phyloP scores from a whole-genome alignment of 2,329 filamentous ascomycete species.

The Aspergillus sp. region DNA sequence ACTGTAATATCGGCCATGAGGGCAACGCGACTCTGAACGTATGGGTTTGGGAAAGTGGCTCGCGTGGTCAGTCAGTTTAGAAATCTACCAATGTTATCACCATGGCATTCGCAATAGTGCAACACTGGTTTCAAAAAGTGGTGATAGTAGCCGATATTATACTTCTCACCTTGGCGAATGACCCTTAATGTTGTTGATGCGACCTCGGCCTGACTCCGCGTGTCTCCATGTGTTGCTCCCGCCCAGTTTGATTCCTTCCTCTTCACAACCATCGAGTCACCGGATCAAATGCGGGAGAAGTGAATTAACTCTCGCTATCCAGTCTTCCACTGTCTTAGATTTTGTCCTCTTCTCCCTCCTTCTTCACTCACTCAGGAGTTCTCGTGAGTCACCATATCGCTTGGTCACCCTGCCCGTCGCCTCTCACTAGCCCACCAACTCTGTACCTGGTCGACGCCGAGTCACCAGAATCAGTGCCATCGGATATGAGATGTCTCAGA shows the following conservation, averaged over 20 bases:
- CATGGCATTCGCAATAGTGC: background rate
- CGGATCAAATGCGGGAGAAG: background rate
- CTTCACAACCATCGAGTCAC: background rate
- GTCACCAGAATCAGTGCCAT: background rate
- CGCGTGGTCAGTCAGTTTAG: too few relatives aligned
- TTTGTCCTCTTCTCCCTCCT: background rate
- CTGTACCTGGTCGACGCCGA: constrained; percentile 3
- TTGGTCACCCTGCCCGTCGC: background rate
- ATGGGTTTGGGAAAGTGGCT: too few relatives aligned
- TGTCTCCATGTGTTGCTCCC: background rate
- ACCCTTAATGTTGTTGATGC: background rate
- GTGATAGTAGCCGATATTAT: background rate
- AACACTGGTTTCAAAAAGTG: background rate
- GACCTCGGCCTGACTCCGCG: background rate
- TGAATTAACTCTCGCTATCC: background rate
- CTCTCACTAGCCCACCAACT: background rate
- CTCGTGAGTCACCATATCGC: too few relatives aligned
- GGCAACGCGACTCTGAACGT: too few relatives aligned
- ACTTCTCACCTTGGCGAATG: background rate
- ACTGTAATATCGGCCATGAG: too few relatives aligned
- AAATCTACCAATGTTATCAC: too few relatives aligned
- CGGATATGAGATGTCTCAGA: constrained; percentile 9
- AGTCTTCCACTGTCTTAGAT: background rate
- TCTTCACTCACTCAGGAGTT: background rate
- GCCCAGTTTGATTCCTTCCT: too few relatives aligned